phyloP scores from a whole-genome alignment of 352 stramenopile genomes.

The Globisporangium carolinianum region DNA sequence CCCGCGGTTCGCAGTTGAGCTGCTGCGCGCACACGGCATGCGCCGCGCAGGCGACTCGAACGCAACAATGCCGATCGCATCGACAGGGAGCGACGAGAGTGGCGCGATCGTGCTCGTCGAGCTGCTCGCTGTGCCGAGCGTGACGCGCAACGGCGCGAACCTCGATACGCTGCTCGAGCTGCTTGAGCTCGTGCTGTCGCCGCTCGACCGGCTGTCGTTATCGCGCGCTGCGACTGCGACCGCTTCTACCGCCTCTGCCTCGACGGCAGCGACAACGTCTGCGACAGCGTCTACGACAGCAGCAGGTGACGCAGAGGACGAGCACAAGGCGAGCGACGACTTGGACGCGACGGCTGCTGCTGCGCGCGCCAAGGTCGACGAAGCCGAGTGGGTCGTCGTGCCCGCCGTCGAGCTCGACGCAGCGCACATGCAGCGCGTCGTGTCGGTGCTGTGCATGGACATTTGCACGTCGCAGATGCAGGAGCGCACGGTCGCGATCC shows the following conservation, averaged over 20 bases:
- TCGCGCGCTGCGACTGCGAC: no score
- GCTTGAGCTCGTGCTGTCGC: constrained; percentile 85
- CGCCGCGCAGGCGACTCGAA: constrained; percentile 16
- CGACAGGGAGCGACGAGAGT: neutral
- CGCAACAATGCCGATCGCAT: no score
- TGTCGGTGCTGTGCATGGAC: constrained; percentile 71
- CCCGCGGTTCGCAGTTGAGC: constrained; percentile 83
- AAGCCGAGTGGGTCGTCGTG: constrained; percentile 62
- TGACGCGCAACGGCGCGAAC: constrained; percentile 86
- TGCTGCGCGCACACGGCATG: constrained; percentile 72
- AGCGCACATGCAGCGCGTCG: constrained; percentile 43
- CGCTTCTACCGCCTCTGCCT: no score
- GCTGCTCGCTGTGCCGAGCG: constrained; percentile 77
- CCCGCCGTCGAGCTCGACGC: constrained; percentile 52
- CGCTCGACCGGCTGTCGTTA: constrained; percentile 64
- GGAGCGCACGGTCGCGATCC: constrained; percentile 65
- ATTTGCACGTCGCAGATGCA: constrained; percentile 80
- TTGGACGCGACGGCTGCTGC: no score
- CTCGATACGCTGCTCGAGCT: constrained; percentile 91
- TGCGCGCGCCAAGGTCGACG: constrained; percentile 14
- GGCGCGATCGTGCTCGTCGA: constrained; percentile 78
- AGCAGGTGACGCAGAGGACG: constrained; percentile 11
- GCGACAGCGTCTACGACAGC: neutral
- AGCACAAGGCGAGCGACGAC: neutral
- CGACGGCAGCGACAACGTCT: constrained; percentile 13